Evolutionary conservation across 805 yeast species (phyloP).

Genomic region (Candida maltosa): DNA sequence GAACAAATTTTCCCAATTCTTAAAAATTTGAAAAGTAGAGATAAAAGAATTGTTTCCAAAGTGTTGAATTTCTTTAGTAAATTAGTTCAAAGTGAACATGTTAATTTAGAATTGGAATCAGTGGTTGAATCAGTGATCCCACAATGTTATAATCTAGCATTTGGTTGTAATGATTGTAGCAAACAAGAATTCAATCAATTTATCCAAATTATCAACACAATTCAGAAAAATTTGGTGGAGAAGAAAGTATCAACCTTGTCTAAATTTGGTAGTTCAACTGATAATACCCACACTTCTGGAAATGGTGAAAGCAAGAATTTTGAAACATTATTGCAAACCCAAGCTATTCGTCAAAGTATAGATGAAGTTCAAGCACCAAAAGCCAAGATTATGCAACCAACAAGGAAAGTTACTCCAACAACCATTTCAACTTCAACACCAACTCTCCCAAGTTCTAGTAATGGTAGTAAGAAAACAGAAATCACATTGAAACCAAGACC

Average conservation of each 20-base stretch:
- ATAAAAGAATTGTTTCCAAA: constrained; percentile 53
- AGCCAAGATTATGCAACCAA: constrained; percentile 18
- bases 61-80: constrained; percentile 47
- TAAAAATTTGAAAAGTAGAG: constrained; percentile 72
- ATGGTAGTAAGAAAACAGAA: constrained; percentile 1
- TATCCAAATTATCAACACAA: constrained; percentile 18
- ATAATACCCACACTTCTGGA: not conserved
- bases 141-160: constrained; percentile 29
- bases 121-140: constrained; percentile 26
- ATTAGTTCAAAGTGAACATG: constrained; percentile 42
- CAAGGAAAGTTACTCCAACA: constrained; percentile 3
- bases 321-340: constrained; percentile 28
- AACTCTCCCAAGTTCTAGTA: too few species aligned
- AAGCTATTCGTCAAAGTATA: constrained; percentile 18
- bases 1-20: constrained; percentile 84
- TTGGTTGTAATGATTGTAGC: constrained; percentile 38
- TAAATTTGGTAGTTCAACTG: not conserved
- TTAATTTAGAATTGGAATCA: constrained; percentile 27
- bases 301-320: constrained; percentile 14
- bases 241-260: constrained; percentile 19
- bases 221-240: constrained; percentile 17
- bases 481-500: constrained; percentile 4
- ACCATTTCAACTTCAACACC: constrained; percentile 1
- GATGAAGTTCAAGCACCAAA: constrained; percentile 9
- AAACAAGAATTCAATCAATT: constrained; percentile 29